Evolutionary conservation across 2,329 filamentous ascomycete species (phyloP).

Genomic region (Laburnicola sp.): DNA sequence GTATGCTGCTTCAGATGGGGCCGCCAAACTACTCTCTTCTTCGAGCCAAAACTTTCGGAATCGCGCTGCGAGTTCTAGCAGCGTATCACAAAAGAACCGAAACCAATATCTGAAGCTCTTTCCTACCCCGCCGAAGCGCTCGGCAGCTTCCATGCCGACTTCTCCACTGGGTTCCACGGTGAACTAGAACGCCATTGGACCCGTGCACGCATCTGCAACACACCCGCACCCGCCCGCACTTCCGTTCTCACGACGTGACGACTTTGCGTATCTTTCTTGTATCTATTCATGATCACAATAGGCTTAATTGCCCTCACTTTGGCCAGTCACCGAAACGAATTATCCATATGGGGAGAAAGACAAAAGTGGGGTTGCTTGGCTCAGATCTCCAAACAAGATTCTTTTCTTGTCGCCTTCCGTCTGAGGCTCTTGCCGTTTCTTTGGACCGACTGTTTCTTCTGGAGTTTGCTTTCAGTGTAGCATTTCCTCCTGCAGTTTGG

Average conservation of each 20-base stretch:
- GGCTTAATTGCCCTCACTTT: slow-evolving; percentile 7
- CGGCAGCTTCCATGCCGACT: slow-evolving; percentile 15
- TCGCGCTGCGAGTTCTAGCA: slow-evolving; percentile 22
- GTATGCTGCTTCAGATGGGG: slow-evolving; percentile 38
- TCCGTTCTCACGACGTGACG: slow-evolving; percentile 18
- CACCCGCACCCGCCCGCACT: background rate
- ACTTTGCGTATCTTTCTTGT: slow-evolving; percentile 16
- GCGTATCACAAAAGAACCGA: slow-evolving; percentile 18
- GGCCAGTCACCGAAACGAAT: slow-evolving; percentile 3
- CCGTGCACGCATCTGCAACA: background rate
- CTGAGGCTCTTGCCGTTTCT: background rate
- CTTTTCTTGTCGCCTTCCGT: background rate
- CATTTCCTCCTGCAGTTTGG: slow-evolving; percentile 4
- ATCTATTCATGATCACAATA: slow-evolving; percentile 18
- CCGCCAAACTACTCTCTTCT: slow-evolving; percentile 33
- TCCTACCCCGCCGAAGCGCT: slow-evolving; percentile 34
- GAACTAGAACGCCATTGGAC: background rate
- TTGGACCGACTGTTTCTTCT: background rate
- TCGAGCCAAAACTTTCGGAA: slow-evolving; percentile 6
- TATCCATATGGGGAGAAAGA: slow-evolving; percentile 1
- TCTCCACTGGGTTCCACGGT: slow-evolving; percentile 2
- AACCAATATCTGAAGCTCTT: slow-evolving; percentile 40
- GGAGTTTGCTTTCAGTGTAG: slow-evolving; percentile 4
- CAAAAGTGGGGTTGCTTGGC: slow-evolving; percentile 4
- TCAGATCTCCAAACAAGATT: background rate